These are phyloP conservation scores for Rubroshorea leprosula DNA, from an alignment of 345 rosid genomes.

Conservation along the genomic window DNA sequence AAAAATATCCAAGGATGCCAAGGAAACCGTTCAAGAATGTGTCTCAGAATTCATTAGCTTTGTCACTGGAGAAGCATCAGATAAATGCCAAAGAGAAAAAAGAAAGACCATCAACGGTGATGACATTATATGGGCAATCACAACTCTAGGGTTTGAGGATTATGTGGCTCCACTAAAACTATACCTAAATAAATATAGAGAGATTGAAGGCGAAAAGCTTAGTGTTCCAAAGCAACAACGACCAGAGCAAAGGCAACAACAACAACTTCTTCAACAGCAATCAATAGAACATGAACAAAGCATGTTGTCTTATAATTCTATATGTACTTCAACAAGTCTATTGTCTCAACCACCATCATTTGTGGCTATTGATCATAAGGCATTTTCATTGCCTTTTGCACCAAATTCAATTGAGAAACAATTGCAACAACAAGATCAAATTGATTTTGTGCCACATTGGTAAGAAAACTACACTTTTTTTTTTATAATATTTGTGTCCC, in stretches of 20 bases:
- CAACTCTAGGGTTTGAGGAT: slow-evolving; percentile 64
- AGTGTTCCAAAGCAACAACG: slow-evolving; percentile 54
- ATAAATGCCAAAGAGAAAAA: slow-evolving; percentile 65
- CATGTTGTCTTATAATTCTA: slow-evolving; percentile 28
- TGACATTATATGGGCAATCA: slow-evolving; percentile 72
- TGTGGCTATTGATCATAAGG: slow-evolving; percentile 34
- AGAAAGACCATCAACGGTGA: slow-evolving; percentile 72
- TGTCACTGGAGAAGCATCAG: slow-evolving; percentile 66
- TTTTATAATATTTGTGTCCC: too few species aligned
- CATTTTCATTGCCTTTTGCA: slow-evolving; percentile 51
- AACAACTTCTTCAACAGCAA: slow-evolving; percentile 18
- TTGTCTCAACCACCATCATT: slow-evolving; percentile 38
- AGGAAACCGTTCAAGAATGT: slow-evolving; percentile 73
- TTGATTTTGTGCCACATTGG: slow-evolving; percentile 47
- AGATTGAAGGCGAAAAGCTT: slow-evolving; percentile 60
- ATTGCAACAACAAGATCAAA: slow-evolving; percentile 56
- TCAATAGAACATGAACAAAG: slow-evolving; percentile 30
- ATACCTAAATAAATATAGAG: slow-evolving; percentile 54
- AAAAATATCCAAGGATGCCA: slow-evolving; percentile 66
- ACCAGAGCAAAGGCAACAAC: slow-evolving; percentile 20
- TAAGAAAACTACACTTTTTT: slow-evolving; percentile 16
- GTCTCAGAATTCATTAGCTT: slow-evolving; percentile 75
- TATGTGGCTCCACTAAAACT: slow-evolving; percentile 49
- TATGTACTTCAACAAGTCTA: slow-evolving; percentile 35
- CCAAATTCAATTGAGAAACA: slow-evolving; percentile 54